These are phyloP conservation scores for Usnea hakonensis DNA, from an alignment of 495 filamentous ascomycete genomes.

Conservation along the genomic window DNA sequence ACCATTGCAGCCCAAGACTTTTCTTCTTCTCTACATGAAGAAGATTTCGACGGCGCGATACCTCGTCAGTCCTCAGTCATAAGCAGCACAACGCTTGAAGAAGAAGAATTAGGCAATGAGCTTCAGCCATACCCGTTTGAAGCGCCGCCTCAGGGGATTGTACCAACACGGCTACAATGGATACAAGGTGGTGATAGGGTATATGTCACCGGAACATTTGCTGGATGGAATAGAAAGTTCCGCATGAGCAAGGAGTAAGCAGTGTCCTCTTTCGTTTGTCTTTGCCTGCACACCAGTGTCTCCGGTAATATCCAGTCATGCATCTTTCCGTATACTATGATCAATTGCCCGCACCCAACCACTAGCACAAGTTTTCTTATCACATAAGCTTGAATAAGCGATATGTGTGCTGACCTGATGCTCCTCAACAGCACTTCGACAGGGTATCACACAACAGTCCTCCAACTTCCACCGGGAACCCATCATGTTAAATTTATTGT, in stretches of 20 bases:
- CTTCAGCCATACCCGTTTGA: constrained; percentile 53
- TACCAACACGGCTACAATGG: constrained; percentile 83
- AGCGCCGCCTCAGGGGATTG: constrained; percentile 45
- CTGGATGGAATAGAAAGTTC: constrained; percentile 89
- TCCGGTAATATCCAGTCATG: neutral
- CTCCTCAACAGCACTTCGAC: constrained; percentile 23
- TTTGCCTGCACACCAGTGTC: constrained; percentile 14
- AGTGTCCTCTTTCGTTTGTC: constrained; percentile 17
- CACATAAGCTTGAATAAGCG: neutral
- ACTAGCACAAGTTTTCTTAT: neutral
- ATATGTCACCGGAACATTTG: constrained; percentile 95
- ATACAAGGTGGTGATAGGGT: constrained; percentile 69
- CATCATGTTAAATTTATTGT: constrained; percentile 97
- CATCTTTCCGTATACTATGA: constrained; percentile 1
- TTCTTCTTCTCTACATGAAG: constrained; percentile 30
- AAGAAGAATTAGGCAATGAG: constrained; percentile 73
- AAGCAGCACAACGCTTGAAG: constrained; percentile 64
- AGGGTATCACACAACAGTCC: constrained; percentile 59
- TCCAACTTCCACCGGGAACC: constrained; percentile 82
- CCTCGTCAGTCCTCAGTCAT: constrained; percentile 54
- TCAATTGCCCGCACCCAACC: neutral
- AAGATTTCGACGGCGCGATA: constrained; percentile 43
- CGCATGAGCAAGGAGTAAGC: constrained; percentile 76
- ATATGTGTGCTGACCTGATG: constrained; percentile 18
- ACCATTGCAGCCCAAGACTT: constrained; percentile 56